Percentiles rank a stretch among this genome's conserved stretches.
These are phyloP conservation scores for Circinella minor DNA, from an alignment of 371 early-diverging fungal species.

Conservation along the genomic window DNA sequence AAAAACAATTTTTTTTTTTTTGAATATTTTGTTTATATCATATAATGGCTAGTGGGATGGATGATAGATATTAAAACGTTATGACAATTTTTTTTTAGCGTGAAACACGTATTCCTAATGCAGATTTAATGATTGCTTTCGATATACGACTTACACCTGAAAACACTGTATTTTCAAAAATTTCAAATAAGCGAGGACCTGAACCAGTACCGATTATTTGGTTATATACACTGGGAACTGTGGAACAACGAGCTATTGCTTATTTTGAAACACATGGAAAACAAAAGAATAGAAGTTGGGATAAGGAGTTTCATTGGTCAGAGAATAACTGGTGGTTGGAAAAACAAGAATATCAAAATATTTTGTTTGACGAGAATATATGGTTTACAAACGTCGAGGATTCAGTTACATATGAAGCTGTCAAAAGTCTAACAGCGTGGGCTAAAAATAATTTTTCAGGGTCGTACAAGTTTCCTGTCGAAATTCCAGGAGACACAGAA, in stretches of 20 bases:
- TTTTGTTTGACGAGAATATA: background rate
- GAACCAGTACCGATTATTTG: constrained; percentile 1
- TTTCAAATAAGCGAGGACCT: background rate
- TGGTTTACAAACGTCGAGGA: background rate
- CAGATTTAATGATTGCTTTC: constrained; percentile 17
- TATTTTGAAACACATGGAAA: constrained; percentile 3
- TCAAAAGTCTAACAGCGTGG: background rate
- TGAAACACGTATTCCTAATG: background rate
- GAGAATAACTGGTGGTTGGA: constrained; percentile 13
- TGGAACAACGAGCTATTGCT: constrained; percentile 7
- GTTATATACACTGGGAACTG: constrained; percentile 16
- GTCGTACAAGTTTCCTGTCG: background rate
- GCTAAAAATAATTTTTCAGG: background rate
- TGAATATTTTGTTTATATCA: background rate
- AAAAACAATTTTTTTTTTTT: too few species aligned
- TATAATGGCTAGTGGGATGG: too few species aligned
- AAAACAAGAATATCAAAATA: constrained; percentile 9
- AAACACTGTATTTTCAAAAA: constrained; percentile 12
- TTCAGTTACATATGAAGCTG: background rate
- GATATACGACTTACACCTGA: constrained; percentile 15
- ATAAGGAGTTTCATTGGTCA: background rate
- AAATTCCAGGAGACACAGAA: background rate
- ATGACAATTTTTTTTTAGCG: background rate
- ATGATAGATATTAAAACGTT: too few species aligned
- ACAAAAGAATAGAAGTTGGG: too few species aligned